A percentile compares a stretch with the other conserved stretches of the same genome.
These are phyloP conservation scores for Rhodotorula sp. DNA, from an alignment of 1,284 basidiomycete species.

Conservation along the genomic window DNA sequence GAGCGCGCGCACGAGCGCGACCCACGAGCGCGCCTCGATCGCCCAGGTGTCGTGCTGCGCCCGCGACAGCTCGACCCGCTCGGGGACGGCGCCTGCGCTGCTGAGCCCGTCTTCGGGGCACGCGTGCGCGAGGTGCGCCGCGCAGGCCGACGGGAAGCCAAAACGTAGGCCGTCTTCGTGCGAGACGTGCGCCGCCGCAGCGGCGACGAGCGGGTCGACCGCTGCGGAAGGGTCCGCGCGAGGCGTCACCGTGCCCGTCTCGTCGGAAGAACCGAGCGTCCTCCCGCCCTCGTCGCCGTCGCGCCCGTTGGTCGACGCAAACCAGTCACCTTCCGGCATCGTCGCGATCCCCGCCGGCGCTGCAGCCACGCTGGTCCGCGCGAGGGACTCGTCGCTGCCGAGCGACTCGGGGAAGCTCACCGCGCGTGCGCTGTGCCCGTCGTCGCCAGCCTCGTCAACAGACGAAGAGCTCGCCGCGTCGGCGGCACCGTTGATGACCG, in stretches of 20 bases:
- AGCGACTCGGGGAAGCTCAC: background rate
- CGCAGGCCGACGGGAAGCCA: slow-evolving; percentile 29
- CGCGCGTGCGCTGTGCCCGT: background rate
- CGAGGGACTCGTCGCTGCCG: background rate
- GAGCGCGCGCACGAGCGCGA: slow-evolving; percentile 27
- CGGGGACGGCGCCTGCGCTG: background rate
- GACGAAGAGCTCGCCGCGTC: too few relatives aligned
- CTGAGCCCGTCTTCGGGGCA: slow-evolving; percentile 23
- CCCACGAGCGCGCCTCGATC: slow-evolving; percentile 33
- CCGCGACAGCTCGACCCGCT: slow-evolving; percentile 17
- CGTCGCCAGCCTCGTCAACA: too few relatives aligned
- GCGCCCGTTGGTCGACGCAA: too few relatives aligned
- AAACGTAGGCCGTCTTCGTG: slow-evolving; percentile 27
- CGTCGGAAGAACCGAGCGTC: background rate
- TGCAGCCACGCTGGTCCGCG: too few relatives aligned
- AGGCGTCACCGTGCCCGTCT: background rate
- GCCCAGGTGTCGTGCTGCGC: slow-evolving; percentile 16
- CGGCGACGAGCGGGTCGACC: background rate
- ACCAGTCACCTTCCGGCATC: too few relatives aligned
- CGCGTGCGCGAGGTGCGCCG: slow-evolving; percentile 19
- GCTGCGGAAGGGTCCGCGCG: background rate
- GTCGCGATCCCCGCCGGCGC: too few relatives aligned
- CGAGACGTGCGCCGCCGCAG: background rate
- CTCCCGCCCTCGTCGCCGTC: too few relatives aligned
- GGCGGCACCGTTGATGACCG: background rate